Conservation (phyloP, 1,284 basidiomycete genomes). For the Trichosporon faecale region DNA sequence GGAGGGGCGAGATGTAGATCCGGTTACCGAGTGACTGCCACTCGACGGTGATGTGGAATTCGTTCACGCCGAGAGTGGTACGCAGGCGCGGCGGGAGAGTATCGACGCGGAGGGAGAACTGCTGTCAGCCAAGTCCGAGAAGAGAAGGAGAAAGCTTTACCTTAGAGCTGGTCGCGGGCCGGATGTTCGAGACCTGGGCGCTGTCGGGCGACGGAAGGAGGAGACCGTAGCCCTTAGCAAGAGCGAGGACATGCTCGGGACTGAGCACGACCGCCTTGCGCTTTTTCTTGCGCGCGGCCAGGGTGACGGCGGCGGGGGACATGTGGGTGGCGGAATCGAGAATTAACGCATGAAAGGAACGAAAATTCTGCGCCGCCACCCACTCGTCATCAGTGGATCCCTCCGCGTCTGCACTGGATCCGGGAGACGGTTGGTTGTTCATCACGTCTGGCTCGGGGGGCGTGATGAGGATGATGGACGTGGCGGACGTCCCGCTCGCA, state of each 20-base stretch:
- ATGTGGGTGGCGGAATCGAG: background rate
- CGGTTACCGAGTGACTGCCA: too few relatives aligned
- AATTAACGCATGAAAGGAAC: background rate
- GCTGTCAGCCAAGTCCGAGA: background rate
- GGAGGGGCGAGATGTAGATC: background rate
- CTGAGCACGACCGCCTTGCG: background rate
- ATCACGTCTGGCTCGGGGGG: too few relatives aligned
- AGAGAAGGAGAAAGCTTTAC: too few relatives aligned
- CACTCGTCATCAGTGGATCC: background rate
- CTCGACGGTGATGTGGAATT: too few relatives aligned
- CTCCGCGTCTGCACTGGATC: background rate
- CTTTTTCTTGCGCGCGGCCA: background rate
- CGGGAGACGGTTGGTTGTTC: background rate
- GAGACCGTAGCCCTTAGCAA: too few relatives aligned
- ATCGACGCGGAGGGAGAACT: background rate
- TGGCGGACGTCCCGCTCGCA: too few relatives aligned
- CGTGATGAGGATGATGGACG: too few relatives aligned
- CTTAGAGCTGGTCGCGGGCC: too few relatives aligned
- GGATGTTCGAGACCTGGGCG: too few relatives aligned
- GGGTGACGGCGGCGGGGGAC: background rate
- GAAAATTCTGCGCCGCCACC: background rate
- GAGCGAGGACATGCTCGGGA: too few relatives aligned
- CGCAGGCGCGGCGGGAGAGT: background rate
- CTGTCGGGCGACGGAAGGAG: too few relatives aligned
- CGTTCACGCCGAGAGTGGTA: background rate